Base-by-base conservation (phyloP, 495 filamentous ascomycete genomes). In the Sordaria brevicollis region DNA sequence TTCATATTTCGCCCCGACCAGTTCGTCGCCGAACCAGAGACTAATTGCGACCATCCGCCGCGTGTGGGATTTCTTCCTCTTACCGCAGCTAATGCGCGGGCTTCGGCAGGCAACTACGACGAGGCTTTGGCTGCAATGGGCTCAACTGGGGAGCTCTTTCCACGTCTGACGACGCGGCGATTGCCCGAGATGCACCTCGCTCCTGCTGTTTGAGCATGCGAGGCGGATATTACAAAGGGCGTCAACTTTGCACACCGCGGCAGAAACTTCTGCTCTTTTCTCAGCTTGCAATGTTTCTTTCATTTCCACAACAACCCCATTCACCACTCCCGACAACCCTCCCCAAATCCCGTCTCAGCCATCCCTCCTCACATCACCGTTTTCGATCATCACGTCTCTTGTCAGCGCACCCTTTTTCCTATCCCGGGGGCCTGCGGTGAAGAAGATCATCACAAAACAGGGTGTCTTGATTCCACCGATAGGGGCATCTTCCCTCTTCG, bases 341-440 rank as follows among this genome's bases (percentile, higher is more conserved):
- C 49, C 7, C 15, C 49, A 13, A 57, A 57, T 54, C 21, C 5
- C 35, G 7, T 0, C 35, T 9, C 21, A 57, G 15, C 49, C 6
- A 57, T 13, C 43, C 43, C 43, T 54, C 43, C 21, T 29, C 43
- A 15, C 11, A 21, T 54, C 11, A 15, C 21, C n/a, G 15, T 29
- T 57, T 17, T 15, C 19, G 29, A 13, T 25, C 29, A 15, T 29
- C 49, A 11, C 49, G 11, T 5, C 21, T 11, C 7, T 54, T 11
- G 1, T 1, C 21, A 29, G n/a, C n/a, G n/a, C 11, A 10, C 7
- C 10, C 9, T 49, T 29, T 11, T 5, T 29, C 21, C 7, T 7
- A 10, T 57, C 49, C 21, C 11, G 11, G 35, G 15, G 41, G 11
- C 73, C 70, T 71, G 71, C 72, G 65, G 65, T 73, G 68, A 68